These are phyloP conservation scores for Lotus japonicus DNA, from an alignment of 306 rosid species.

Conservation along the genomic window DNA sequence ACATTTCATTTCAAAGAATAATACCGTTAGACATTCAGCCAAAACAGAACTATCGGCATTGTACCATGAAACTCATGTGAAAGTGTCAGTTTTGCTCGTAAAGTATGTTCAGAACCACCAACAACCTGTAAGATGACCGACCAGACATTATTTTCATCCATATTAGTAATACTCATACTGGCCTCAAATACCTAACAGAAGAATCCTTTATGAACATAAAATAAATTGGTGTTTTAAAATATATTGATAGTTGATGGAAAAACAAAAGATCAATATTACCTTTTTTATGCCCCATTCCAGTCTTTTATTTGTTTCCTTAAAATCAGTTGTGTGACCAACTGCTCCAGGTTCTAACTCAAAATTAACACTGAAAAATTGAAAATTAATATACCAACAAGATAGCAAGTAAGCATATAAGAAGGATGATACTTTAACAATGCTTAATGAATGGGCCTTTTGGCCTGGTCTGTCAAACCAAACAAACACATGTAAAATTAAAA, in stretches of 20 bases:
- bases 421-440: neutral
- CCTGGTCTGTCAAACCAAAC: neutral
- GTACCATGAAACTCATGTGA: conserved; percentile 79
- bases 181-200: conserved; percentile 15
- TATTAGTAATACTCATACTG: neutral
- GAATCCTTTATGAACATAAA: neutral
- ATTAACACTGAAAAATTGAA: conserved; percentile 57
- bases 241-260: neutral
- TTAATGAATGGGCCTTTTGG: neutral
- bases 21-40: neutral
- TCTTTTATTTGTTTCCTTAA: conserved; percentile 71
- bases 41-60: conserved; percentile 1
- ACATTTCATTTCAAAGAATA: neutral
- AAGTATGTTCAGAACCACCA: conserved; percentile 93
- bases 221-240: neutral
- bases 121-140: conserved; percentile 53
- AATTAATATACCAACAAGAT: conserved; percentile 8
- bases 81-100: conserved; percentile 77
- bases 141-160: conserved; percentile 8
- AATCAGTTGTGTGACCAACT: conserved; percentile 81
- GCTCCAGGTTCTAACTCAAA: conserved; percentile 87
- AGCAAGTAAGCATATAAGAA: conserved; percentile 3
- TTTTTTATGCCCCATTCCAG: conserved; percentile 89
- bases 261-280: conserved; percentile 32
- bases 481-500: neutral